Evolutionary conservation across 2,329 filamentous ascomycete species (phyloP).

Genomic region (Monosporascus sp.): DNA sequence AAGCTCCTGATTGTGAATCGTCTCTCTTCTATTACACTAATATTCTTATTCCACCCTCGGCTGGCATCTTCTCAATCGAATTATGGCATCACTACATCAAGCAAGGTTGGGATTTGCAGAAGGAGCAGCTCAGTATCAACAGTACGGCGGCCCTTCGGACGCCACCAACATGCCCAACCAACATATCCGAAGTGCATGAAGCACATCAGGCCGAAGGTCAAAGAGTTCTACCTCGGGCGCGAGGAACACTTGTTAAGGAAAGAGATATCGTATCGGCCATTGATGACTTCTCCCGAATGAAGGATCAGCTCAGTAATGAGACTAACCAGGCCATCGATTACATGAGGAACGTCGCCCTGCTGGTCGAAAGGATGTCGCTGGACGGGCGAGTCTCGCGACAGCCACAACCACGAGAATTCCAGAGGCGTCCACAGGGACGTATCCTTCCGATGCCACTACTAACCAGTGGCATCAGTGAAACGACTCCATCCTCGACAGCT

Average conservation of each 20-base stretch:
- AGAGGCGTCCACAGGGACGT: neutral
- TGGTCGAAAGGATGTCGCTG: neutral
- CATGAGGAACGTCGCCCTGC: constrained; percentile 1
- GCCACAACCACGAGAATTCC: neutral
- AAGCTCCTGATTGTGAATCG: neutral
- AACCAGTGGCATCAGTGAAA: neutral
- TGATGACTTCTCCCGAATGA: neutral
- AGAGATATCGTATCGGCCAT: neutral
- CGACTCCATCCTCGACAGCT: no score
- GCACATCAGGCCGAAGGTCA: neutral
- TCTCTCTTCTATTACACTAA: neutral
- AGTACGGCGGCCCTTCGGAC: neutral
- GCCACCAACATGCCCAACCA: neutral
- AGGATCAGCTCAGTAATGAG: constrained; percentile 1
- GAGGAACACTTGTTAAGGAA: neutral
- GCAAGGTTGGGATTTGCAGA: neutral
- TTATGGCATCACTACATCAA: neutral
- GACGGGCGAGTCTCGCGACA: neutral
- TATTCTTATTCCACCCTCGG: neutral
- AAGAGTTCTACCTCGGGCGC: neutral
- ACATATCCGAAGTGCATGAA: neutral
- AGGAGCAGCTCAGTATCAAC: neutral
- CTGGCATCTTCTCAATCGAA: neutral
- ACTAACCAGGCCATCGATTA: constrained; percentile 2
- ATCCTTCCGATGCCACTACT: neutral